Conservation (phyloP, 768 basidiomycete species). For the Collybiopsis confluens region DNA sequence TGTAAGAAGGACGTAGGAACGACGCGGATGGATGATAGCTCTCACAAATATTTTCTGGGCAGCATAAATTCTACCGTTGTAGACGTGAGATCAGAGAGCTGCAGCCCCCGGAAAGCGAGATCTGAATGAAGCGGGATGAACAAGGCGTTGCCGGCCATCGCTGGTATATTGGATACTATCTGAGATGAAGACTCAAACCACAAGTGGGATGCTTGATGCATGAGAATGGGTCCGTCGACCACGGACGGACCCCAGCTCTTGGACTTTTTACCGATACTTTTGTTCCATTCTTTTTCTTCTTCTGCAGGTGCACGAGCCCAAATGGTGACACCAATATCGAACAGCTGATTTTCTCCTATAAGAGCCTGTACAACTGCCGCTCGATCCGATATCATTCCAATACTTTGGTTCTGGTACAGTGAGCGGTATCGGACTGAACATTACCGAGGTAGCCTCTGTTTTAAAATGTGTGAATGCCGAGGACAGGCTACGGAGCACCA, state of each 20-base stretch:
- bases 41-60: slow-evolving; percentile 18
- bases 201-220: background rate
- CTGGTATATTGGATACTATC: background rate
- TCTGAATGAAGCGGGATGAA: slow-evolving; percentile 21
- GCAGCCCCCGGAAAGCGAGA: slow-evolving; percentile 20
- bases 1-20: too few relatives aligned
- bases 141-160: background rate
- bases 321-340: slow-evolving; percentile 24
- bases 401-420: slow-evolving; percentile 4
- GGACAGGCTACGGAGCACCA: background rate
- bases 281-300: slow-evolving; percentile 11
- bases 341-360: slow-evolving; percentile 17
- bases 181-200: background rate
- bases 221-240: background rate
- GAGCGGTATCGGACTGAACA: background rate
- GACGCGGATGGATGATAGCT: background rate
- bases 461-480: background rate
- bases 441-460: background rate
- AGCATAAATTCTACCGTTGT: slow-evolving; percentile 19
- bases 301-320: slow-evolving; percentile 19
- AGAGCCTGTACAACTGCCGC: slow-evolving; percentile 13
- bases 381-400: background rate
- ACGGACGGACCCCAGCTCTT: background rate
- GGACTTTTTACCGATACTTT: background rate
- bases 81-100: slow-evolving; percentile 17